Conservation (phyloP, 768 basidiomycete species). For the Leccinum fibrillosum region DNA sequence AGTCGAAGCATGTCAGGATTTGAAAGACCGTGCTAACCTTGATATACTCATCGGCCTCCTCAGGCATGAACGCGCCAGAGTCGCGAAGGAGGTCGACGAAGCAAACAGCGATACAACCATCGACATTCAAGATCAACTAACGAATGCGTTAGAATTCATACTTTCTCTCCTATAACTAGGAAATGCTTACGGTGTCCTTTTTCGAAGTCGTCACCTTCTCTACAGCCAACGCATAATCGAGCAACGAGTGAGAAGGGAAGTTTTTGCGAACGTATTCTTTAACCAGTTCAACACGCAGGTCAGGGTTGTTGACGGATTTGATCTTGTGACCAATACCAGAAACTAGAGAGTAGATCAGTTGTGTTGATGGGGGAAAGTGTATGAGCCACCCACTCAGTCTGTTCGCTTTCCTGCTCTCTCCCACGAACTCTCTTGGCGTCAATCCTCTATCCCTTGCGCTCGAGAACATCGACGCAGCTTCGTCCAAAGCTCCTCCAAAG, state of each 20-base stretch:
- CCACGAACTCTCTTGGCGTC: conserved; percentile 98
- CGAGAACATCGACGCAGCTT: conserved; percentile 96
- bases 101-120: conserved; percentile 93
- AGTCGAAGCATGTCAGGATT: background rate
- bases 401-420: conserved; percentile 88
- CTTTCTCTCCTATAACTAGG: background rate
- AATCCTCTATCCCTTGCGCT: conserved; percentile 85
- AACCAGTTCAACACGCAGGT: conserved; percentile 87
- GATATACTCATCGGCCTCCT: conserved; percentile 97
- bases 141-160: background rate
- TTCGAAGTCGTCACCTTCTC: conserved; percentile 97
- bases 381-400: conserved; percentile 66
- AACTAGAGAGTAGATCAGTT: conserved; percentile 43
- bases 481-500: conserved; percentile 98
- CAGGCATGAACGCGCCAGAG: conserved; percentile 89
- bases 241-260: conserved; percentile 92
- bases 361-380: background rate
- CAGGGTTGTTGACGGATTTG: conserved; percentile 97
- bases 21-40: conserved; percentile 41
- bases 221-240: conserved; percentile 94
- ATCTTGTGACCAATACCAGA: conserved; percentile 99
- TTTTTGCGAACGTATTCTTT: conserved; percentile 94
- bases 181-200: conserved; percentile 76
- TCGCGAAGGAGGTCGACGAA: conserved; percentile 94
- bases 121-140: conserved; percentile 92